A percentile compares a stretch with the other conserved stretches of the same genome.
Conservation (phyloP, 352 stramenopile genomes). For the Phytophthora ramorum region DNA sequence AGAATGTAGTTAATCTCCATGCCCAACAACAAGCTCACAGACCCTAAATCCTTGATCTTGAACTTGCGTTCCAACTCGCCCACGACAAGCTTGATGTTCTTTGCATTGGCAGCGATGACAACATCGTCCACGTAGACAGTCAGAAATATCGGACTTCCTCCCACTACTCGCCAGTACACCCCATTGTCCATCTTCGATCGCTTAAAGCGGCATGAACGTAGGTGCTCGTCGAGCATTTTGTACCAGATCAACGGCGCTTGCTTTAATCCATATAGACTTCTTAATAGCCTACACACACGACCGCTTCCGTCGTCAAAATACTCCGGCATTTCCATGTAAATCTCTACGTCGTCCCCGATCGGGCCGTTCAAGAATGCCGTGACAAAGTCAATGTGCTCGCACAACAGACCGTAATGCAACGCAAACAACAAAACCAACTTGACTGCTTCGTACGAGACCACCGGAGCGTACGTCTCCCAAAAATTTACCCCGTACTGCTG, state of each 20-base stretch:
- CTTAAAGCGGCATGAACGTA: neutral
- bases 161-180: neutral
- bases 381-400: too few relatives aligned
- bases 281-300: neutral
- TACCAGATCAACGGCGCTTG: neutral
- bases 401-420: too few relatives aligned
- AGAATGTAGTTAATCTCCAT: neutral
- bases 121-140: conserved; percentile 15
- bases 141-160: conserved; percentile 1
- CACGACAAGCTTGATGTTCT: neutral
- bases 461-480: too few relatives aligned
- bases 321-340: neutral
- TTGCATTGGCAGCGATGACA: conserved; percentile 5
- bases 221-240: neutral
- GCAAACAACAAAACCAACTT: too few relatives aligned
- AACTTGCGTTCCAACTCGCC: conserved; percentile 8
- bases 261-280: neutral
- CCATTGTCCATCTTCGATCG: conserved; percentile 3
- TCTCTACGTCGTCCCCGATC: neutral
- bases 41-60: conserved; percentile 12
- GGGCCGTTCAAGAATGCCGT: too few relatives aligned
- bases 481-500: too few relatives aligned
- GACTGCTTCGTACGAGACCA: too few relatives aligned
- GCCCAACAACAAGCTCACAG: neutral
- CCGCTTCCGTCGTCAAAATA: neutral